Percentiles rank a stretch among this genome's conserved stretches.
Evolutionary conservation across 176 grass and related monocot species (phyloP).

Genomic region (Aegilops sharonensis): DNA sequence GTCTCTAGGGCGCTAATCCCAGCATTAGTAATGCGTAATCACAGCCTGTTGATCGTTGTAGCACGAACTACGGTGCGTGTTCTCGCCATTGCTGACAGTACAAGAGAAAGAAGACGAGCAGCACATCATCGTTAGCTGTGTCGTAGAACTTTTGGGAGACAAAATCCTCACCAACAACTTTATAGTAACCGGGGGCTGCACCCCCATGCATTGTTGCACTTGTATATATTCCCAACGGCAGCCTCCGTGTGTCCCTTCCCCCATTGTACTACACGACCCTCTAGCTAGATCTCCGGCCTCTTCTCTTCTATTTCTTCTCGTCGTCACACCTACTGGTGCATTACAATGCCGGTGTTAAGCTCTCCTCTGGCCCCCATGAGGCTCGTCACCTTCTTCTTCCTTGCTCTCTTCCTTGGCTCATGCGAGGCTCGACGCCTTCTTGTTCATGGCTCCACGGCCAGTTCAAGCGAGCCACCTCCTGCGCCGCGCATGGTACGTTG

Average conservation of each 20-base stretch:
- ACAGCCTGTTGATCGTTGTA: conserved; percentile 11
- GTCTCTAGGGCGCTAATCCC: conserved; percentile 24
- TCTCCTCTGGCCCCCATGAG: conserved; percentile 1
- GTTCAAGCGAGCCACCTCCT: conserved; percentile 3
- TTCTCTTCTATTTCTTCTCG: not conserved
- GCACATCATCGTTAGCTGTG: conserved; percentile 37
- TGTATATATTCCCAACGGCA: conserved; percentile 55
- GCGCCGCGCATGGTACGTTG: conserved; percentile 53
- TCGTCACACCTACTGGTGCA: not conserved
- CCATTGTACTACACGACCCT: not conserved
- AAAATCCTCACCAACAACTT: not conserved
- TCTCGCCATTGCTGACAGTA: conserved; percentile 18
- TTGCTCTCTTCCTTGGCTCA: conserved; percentile 33
- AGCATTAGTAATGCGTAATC: not conserved
- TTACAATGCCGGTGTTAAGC: conserved; percentile 21
- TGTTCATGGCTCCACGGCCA: not conserved
- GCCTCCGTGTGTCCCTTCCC: conserved; percentile 12
- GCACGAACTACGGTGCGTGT: conserved; percentile 15
- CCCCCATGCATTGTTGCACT: conserved; percentile 32
- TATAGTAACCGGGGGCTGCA: conserved; percentile 29
- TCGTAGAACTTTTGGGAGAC: conserved; percentile 29
- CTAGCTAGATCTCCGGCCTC: conserved; percentile 21
- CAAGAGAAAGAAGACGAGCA: conserved; percentile 18
- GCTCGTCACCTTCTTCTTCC: conserved; percentile 40
- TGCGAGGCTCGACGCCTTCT: conserved; percentile 42